Evolutionary conservation across 352 stramenopile species (phyloP).

Genomic region (Phytophthora boehmeriae): DNA sequence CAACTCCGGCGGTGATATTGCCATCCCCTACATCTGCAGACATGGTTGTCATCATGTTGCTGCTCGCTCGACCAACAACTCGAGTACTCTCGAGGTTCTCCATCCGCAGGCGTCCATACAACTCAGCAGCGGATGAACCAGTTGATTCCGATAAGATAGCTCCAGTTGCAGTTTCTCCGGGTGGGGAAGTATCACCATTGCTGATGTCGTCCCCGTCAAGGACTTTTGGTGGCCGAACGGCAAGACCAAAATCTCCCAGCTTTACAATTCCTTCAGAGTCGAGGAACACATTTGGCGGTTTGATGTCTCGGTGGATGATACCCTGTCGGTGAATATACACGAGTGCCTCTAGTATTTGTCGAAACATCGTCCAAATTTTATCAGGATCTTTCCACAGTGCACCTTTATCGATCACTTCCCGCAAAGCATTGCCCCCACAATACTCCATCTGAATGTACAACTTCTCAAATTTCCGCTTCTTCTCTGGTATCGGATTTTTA

Average conservation of each 20-base stretch:
- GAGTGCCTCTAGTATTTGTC: conserved; percentile 95
- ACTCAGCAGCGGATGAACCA: conserved; percentile 69
- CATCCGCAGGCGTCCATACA: conserved; percentile 71
- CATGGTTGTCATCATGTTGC: conserved; percentile 57
- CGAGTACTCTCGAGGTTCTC: conserved; percentile 75
- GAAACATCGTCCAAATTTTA: conserved; percentile 94
- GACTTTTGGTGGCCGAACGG: conserved; percentile 77
- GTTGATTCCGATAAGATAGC: conserved; percentile 56
- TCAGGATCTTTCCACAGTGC: conserved; percentile 79
- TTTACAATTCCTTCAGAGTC: conserved; percentile 93
- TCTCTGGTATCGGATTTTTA: conserved; percentile 22
- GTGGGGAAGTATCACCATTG: conserved; percentile 22
- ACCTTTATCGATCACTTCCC: conserved; percentile 94
- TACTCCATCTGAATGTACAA: conserved; percentile 97
- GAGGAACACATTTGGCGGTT: conserved; percentile 95
- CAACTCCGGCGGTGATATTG: conserved; percentile 95
- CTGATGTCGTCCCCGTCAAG: conserved; percentile 41
- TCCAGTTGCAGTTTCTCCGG: conserved; percentile 27
- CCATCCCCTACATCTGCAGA: conserved; percentile 48
- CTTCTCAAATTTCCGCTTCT: conserved; percentile 68
- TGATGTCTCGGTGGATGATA: conserved; percentile 94
- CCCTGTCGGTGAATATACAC: conserved; percentile 94
- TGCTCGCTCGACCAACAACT: conserved; percentile 26
- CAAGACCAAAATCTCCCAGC: conserved; percentile 95
- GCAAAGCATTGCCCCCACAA: conserved; percentile 92